Base-by-base conservation (phyloP, 78 protist genomes). In the Dictyostelium firmibasis region DNA sequence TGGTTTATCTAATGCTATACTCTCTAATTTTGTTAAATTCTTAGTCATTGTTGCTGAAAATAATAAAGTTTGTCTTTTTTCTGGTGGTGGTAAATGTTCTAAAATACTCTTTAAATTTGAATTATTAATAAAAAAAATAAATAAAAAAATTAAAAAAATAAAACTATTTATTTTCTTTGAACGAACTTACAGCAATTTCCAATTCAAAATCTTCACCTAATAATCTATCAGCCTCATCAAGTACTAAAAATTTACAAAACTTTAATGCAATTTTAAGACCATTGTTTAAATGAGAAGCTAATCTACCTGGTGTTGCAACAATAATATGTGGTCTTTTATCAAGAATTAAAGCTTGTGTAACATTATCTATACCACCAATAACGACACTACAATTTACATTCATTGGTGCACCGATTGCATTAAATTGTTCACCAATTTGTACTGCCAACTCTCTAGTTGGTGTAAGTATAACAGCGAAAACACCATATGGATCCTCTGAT, bases 231-330 rank as follows among this genome's bases (percentile, higher is more conserved):
- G 99, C 99, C 75, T 98, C 99, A 57, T 98, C 99, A n/a, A 97
- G 76, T 10, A 97, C 98, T 29, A 96, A 64, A 38, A 91, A 88
- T 69, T 94, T 86, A 35, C 96, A 72, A 33, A 78, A 47, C 36
- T 96, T 38, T 13, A 87, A 36, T 0, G 89, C 87, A 6, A 69
- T 10, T 29, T 94, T 78, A n/a, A 86, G 11, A 36, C 91, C 91
- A 85, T 92, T 86, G 38, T 60, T 50, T 9, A 97, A 25, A 83
- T 95, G 97, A 4, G 96, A 95, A 4, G 96, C 84, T 31, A 99
- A 41, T 6, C 99, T 82, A 11, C 99, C 99, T 0, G 99, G 99
- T 10, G 99, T 99, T n/a, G 98, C 99, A 16, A 99, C 92, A 16
- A 99, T 92, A 25, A 99, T 75, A 87, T 99, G 99, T 38, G 99